Base-by-base conservation (phyloP, 352 stramenopile genomes). In the Globisporangium cystogenes region DNA sequence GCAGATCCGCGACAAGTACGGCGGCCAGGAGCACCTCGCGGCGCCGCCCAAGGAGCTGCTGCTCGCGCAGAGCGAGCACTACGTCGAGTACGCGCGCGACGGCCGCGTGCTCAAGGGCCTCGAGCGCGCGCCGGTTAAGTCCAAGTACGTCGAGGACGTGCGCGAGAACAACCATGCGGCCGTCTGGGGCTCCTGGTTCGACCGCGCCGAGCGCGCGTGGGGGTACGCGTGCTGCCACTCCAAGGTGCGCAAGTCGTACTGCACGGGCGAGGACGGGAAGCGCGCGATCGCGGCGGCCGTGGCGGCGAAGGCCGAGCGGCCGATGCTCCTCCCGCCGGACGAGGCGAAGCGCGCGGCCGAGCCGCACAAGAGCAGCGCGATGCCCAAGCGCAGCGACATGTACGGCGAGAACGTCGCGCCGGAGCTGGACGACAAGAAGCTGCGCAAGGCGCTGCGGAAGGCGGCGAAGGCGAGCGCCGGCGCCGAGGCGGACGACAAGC, bases 111-210 rank as follows among this genome's bases (percentile, higher is more conserved):
- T 87, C n/a, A 89, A 93, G 45, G 80, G 74, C 0, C 70, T 86
- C 21, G 83, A 93, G 58, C 74, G 79, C 41, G 82, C 75, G n/a
- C 74, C 84, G 8, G 84, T 87, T 27, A 89, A 84, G 27, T 98
- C 87, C 58, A 99, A 99, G 74, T 99, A 99, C 67, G 83, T 99
- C 31, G 97, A 99, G 74, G 95, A 99, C 64, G 79, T 97, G 36
- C 86, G 93, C 26, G 79, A 93, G 49, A 97, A 97, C 68, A 99
- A 98, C 65, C 97, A 99, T 66, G 96, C 79, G 8, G 83, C 72
- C 18, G 89, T 99, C 12, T 99, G 96, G 96, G 97, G 97, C 21
- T 98, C 87, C 29, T 99, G 95, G 72, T 99, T 98, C 74, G 96
- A 99, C 65, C 81, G 81, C 8, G 76, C 76, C 14, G 90, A 92